Evolutionary conservation across 768 basidiomycete species (phyloP), one percentile per base, ranked within the genome.

Genomic region (Gymnopilus dilepis): DNA sequence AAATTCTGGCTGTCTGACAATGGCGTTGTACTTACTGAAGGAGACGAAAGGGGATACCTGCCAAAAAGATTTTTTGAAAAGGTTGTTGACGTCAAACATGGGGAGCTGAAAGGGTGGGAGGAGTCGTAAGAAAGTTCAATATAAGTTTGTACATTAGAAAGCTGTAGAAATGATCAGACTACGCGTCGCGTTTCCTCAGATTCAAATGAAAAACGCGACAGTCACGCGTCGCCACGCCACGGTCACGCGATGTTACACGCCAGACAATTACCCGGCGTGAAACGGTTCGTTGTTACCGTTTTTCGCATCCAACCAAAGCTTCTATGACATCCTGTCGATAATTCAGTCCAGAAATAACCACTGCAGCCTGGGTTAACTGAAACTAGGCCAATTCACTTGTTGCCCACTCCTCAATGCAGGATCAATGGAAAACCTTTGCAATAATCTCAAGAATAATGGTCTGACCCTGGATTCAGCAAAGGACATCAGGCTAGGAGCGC

Each of bases 11-110:
- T 94, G 2, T 96, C 94, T 1, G 79, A 85, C 3, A 98, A 99
- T 64, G 94, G 93, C 2, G 96, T 98, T 19, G 83, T 98, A 11
- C 83, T 99, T 1, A 94, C 93, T 0, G 87, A 86, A 52, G 97
- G 97, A 0, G 79, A 94, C 61, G 79, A 79, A 41, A 68, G 71
- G 2, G 94, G 95, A 0, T 78, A 85, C 58, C 69, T 97, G 12
- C 68, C 75, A 1, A 81, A 86, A 3, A 75, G 84, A 24, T 91
- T 86, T 69, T 99, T 97, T 75, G 65, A 76, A 17, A 81, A 84
- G 15, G 94, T 94, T 1, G 88, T 90, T 65, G 80, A 82, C 60
- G 70, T 75, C 3, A 75, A 80, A 28, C 71, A 77, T 28, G 68
- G 54, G 8, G 71, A 73, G 6, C 33, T 76, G 30, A 66, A 61